These are phyloP conservation scores for Venturia effusa DNA, from an alignment of 2,329 filamentous ascomycete species.

Conservation along the genomic window DNA sequence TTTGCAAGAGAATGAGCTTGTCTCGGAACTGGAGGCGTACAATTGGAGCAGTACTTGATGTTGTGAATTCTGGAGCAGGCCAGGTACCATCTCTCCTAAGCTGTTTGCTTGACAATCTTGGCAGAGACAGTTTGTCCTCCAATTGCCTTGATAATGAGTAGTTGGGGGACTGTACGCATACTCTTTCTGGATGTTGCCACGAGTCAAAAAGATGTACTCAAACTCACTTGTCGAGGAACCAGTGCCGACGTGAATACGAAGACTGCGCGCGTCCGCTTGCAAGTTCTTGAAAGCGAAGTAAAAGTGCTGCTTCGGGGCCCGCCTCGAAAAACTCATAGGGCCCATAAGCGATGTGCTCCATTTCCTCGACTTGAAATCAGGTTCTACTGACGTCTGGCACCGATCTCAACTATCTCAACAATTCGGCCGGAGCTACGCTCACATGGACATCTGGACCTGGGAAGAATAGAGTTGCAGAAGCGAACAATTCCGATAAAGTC, in stretches of 20 bases:
- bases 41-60: neutral
- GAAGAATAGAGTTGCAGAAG: slow-evolving; percentile 3
- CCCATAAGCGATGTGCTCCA: slow-evolving; percentile 50
- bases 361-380: slow-evolving; percentile 50
- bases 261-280: slow-evolving; percentile 45
- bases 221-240: slow-evolving; percentile 47
- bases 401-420: slow-evolving; percentile 38
- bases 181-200: slow-evolving; percentile 38
- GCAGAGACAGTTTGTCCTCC: slow-evolving; percentile 46
- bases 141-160: too few relatives aligned
- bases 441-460: slow-evolving; percentile 12
- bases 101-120: slow-evolving; percentile 19
- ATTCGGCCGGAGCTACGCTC: slow-evolving; percentile 25
- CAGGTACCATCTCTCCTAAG: neutral
- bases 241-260: slow-evolving; percentile 50
- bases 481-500: slow-evolving; percentile 3
- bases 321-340: slow-evolving; percentile 47
- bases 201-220: slow-evolving; percentile 44
- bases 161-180: slow-evolving; percentile 41
- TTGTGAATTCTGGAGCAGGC: neutral
- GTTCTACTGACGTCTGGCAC: slow-evolving; percentile 45
- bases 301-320: slow-evolving; percentile 47
- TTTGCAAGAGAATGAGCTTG: neutral
- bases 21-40: neutral
- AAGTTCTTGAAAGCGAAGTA: slow-evolving; percentile 48